These are phyloP conservation scores for Cylindrodendrum hubeiense DNA, from an alignment of 2,329 filamentous ascomycete genomes.

Conservation along the genomic window DNA sequence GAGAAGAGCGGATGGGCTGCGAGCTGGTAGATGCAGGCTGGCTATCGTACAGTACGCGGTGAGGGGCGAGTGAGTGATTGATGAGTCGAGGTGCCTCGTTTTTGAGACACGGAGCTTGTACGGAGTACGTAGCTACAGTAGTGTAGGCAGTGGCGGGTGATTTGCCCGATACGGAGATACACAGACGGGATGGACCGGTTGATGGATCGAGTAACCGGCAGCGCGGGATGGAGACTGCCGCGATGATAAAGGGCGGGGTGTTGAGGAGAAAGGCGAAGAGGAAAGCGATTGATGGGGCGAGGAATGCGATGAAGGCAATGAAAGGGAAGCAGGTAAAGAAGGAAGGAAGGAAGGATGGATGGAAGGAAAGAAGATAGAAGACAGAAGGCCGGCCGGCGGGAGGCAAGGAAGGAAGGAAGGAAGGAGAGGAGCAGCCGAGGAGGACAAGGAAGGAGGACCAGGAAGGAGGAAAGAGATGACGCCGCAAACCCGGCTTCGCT, in stretches of 20 bases:
- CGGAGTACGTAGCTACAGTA: neutral
- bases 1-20: neutral
- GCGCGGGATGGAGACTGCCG: neutral
- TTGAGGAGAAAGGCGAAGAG: neutral
- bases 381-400: neutral
- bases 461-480: slow-evolving; percentile 26
- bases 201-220: neutral
- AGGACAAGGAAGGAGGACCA: slow-evolving; percentile 5
- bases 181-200: neutral
- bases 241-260: neutral
- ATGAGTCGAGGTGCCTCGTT: neutral
- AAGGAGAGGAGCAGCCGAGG: neutral
- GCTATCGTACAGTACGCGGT: neutral
- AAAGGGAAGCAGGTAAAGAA: neutral
- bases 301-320: neutral
- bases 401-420: neutral
- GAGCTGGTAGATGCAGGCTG: neutral
- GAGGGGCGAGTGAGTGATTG: neutral
- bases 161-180: neutral
- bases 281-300: neutral
- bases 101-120: slow-evolving; percentile 2
- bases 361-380: neutral
- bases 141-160: slow-evolving; percentile 1
- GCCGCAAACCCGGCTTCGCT: slow-evolving; percentile 7
- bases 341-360: neutral